These are phyloP conservation scores for Malbranchea cinnamomea DNA, from an alignment of 2,329 filamentous ascomycete genomes.

Conservation along the genomic window DNA sequence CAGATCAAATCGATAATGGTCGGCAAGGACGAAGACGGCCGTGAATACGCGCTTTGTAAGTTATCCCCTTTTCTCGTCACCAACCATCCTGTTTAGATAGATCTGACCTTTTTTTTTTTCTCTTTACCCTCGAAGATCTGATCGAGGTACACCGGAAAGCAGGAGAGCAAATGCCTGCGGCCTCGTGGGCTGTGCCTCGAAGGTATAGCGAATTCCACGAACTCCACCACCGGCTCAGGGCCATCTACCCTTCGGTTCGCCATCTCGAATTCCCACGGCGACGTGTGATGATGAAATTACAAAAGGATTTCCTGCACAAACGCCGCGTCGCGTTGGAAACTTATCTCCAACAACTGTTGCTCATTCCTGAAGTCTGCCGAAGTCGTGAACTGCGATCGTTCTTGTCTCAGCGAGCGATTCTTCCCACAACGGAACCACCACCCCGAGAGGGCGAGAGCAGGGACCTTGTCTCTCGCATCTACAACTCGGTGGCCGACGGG, in stretches of 20 bases:
- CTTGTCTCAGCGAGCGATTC: constrained; percentile 70
- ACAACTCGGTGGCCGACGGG: constrained; percentile 91
- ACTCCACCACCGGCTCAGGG: constrained; percentile 74
- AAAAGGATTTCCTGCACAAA: constrained; percentile 90
- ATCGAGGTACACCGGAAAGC: constrained; percentile 82
- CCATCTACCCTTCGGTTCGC: constrained; percentile 73
- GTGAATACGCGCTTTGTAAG: constrained; percentile 75
- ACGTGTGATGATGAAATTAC: constrained; percentile 88
- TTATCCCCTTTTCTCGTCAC: constrained; percentile 8
- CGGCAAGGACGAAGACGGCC: constrained; percentile 77
- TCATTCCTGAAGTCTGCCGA: constrained; percentile 83
- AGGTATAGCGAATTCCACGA: constrained; percentile 96
- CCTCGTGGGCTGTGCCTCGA: constrained; percentile 81
- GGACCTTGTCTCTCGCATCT: constrained; percentile 82
- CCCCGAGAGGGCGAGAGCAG: constrained; percentile 51
- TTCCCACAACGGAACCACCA: constrained; percentile 43
- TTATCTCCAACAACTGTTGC: constrained; percentile 68
- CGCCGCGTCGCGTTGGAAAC: constrained; percentile 68
- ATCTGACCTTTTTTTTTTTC: neutral
- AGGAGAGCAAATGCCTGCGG: constrained; percentile 92
- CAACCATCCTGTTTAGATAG: no score
- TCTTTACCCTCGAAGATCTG: constrained; percentile 47
- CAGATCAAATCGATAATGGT: constrained; percentile 88
- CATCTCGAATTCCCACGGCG: constrained; percentile 83
- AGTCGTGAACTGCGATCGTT: constrained; percentile 86